Evolutionary conservation across 225 moss, liverwort and hornwort genomes (phyloP).

Genomic region (Antitrichia curtipendula): DNA sequence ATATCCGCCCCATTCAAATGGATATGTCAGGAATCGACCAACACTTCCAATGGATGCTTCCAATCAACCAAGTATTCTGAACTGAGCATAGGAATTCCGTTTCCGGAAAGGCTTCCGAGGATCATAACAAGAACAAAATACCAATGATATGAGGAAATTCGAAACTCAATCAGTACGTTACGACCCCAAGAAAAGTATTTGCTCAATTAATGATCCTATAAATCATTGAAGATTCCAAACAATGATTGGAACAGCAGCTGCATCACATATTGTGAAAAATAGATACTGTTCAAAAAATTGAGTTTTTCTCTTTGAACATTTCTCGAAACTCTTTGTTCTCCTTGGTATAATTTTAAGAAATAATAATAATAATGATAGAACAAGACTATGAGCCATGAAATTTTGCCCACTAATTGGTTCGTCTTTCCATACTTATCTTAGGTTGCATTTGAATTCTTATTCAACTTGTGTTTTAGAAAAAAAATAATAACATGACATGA

Average conservation of each 20-base stretch:
- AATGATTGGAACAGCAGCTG: background rate
- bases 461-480: fast-evolving
- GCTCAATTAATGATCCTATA: background rate
- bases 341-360: background rate
- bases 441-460: background rate
- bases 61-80: background rate
- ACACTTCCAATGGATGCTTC: too few species aligned
- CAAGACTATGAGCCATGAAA: too few species aligned
- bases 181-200: background rate
- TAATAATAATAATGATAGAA: background rate
- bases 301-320: background rate
- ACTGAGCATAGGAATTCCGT: background rate
- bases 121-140: background rate
- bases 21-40: too few species aligned
- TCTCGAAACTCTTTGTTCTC: too few species aligned
- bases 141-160: background rate
- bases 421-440: background rate
- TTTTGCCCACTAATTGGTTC: too few species aligned
- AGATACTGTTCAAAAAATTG: too few species aligned
- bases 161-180: background rate
- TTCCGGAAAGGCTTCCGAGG: background rate
- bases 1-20: too few species aligned
- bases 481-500: background rate
- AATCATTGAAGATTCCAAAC: background rate
- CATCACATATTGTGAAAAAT: background rate